Conservation (phyloP, 2,329 filamentous ascomycete species). For the Fusarium beomiforme region DNA sequence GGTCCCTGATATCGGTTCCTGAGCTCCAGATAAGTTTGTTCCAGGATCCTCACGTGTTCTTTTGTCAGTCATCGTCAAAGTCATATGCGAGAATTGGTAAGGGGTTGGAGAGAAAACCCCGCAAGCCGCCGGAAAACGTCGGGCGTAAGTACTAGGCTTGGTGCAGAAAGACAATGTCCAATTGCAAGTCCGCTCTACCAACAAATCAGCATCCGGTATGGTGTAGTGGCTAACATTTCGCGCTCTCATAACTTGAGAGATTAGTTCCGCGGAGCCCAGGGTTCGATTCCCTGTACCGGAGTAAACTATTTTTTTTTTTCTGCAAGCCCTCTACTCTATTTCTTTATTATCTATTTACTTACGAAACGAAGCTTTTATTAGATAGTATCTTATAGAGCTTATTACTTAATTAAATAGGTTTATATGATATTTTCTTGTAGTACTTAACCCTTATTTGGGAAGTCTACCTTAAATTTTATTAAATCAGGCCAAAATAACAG, state of each 20-base stretch:
- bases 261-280: constrained; percentile 40
- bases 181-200: rapidly evolving
- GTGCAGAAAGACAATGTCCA: rapidly evolving
- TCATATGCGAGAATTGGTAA: neutral
- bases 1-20: neutral
- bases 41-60: neutral
- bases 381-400: too few relatives aligned
- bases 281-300: constrained; percentile 45
- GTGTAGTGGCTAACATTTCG: constrained; percentile 49
- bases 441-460: neutral
- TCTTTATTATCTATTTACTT: too few relatives aligned
- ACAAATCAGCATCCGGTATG: constrained; percentile 41
- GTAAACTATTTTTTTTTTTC: neutral
- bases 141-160: neutral
- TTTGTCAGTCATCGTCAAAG: constrained; percentile 5
- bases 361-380: too few relatives aligned
- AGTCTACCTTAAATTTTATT: neutral
- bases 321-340: too few relatives aligned
- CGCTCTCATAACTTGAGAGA: constrained; percentile 46
- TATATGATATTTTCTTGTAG: neutral
- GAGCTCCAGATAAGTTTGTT: neutral
- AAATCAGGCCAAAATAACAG: constrained; percentile 3
- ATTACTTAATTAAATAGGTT: neutral
- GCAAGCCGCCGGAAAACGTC: constrained; percentile 14
- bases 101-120: neutral